Evolutionary conservation across 345 rosid species (phyloP), one percentile per base, ranked within the genome.

Genomic region (Syzygium grande): DNA sequence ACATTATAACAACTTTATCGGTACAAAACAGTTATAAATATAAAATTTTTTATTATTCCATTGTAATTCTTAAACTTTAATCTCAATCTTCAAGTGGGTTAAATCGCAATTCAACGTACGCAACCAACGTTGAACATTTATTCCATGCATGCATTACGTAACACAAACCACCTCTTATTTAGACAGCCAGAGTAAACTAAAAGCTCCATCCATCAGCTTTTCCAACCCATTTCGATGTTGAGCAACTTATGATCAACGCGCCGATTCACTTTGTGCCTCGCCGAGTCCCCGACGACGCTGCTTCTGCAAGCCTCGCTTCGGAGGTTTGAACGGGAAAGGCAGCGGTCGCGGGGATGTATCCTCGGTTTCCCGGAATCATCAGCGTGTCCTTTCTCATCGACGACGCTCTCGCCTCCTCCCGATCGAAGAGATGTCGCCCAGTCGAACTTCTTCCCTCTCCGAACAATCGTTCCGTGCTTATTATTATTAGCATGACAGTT

Each of bases 361-460:
- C 49, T 73, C 4, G 49, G 2, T 73, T 73, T 73, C 83, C 83
- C 3, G 8, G 46, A 41, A 34, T 19, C 83, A 1, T 38, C 46
- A 21, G 1, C 7, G 49, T 14, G 6, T 38, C 83, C 83, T 38
- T 73, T 73, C 83, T 73, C 23, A 22, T 21, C 49, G 83, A 21
- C 14, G 49, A 10, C 4, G 17, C 46, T 61, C 51, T 88, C 79
- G 46, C 56, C 88, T 63, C 89, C 41, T 84, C 91, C 89, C 84
- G 92, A 90, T 87, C 90, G 90, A 84, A 92, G 87, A 89, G 93
- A 92, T 86, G 85, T 93, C 27, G 86, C 93, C 96, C 96, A 92
- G 65, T 94, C 93, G 85, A 89, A 89, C 88, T 88, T 92, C 89
- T 87, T 91, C 15, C 84, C 89, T 14, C 61, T 49, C 19, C 25